Percentiles rank a stretch among this genome's conserved stretches.
phyloP scores from a whole-genome alignment of 805 yeast genomes.

The Blastobotrys peoriensis region DNA sequence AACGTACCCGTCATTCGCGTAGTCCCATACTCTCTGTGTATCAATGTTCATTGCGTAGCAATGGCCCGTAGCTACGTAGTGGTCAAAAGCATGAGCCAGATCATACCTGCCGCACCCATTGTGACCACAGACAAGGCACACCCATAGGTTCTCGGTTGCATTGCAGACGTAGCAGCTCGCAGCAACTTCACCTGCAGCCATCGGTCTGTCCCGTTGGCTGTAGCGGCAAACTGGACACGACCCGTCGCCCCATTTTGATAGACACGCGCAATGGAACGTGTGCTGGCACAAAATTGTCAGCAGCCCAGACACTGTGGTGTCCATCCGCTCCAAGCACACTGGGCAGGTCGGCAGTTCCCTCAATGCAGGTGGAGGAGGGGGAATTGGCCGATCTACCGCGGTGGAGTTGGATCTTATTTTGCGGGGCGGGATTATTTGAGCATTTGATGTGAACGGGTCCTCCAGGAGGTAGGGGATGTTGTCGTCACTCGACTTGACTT shows the following conservation, averaged over 20 bases:
- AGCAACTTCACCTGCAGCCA: slow-evolving; percentile 7
- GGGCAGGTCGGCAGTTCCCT: slow-evolving; percentile 87
- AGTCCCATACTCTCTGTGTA: slow-evolving; percentile 91
- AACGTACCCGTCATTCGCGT: slow-evolving; percentile 84
- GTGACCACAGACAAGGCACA: slow-evolving; percentile 83
- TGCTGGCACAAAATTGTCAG: slow-evolving; percentile 89
- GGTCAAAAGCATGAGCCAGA: slow-evolving; percentile 78
- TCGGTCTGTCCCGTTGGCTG: slow-evolving; percentile 33
- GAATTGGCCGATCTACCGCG: slow-evolving; percentile 11
- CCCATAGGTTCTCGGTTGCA: slow-evolving; percentile 65
- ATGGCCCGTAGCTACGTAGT: slow-evolving; percentile 70
- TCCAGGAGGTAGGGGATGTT: slow-evolving; percentile 61
- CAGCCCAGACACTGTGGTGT: slow-evolving; percentile 69
- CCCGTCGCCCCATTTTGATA: slow-evolving; percentile 84
- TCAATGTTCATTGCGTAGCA: slow-evolving; percentile 85
- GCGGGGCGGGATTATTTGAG: slow-evolving; percentile 9
- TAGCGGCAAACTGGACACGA: slow-evolving; percentile 89
- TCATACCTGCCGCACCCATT: slow-evolving; percentile 91
- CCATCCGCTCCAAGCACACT: slow-evolving; percentile 86
- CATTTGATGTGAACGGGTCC: slow-evolving; percentile 60
- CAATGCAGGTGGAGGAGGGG: slow-evolving; percentile 25
- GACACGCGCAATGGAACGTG: slow-evolving; percentile 84
- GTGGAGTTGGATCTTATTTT: not conserved
- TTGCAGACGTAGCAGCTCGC: slow-evolving; percentile 41
- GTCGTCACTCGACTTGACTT: slow-evolving; percentile 20